These are phyloP conservation scores for Ophiostoma montium DNA, from an alignment of 2,329 filamentous ascomycete species.

Conservation along the genomic window DNA sequence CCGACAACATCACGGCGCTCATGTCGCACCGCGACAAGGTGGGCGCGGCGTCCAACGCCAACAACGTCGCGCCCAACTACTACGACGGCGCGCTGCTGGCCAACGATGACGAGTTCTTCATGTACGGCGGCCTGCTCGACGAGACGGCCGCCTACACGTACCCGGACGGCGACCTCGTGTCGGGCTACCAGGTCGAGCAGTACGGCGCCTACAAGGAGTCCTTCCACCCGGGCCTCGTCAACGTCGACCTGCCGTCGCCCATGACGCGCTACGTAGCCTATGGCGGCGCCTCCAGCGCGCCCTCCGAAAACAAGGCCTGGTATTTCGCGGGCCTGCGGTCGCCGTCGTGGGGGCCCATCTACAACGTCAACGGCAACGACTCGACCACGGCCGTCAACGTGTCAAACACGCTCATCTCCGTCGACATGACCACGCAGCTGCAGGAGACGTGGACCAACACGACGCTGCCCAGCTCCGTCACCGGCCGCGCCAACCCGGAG, in stretches of 20 bases:
- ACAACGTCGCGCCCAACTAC: conserved; percentile 41
- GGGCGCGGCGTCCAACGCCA: conserved; percentile 27
- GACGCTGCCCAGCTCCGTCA: conserved; percentile 34
- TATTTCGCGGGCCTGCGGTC: conserved; percentile 54
- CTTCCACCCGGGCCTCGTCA: conserved; percentile 30
- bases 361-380: conserved; percentile 19
- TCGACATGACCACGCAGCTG: conserved; percentile 42
- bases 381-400: conserved; percentile 27
- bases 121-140: conserved; percentile 45
- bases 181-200: conserved; percentile 38
- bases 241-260: conserved; percentile 25
- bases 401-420: conserved; percentile 43
- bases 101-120: conserved; percentile 48
- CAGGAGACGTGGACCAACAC: conserved; percentile 41
- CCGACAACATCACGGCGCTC: conserved; percentile 37
- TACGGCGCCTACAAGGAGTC: conserved; percentile 31
- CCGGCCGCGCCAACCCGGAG: conserved; percentile 47
- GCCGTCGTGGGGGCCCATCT: conserved; percentile 34
- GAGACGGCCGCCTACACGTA: conserved; percentile 21
- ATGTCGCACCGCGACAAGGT: conserved; percentile 35
- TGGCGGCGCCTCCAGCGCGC: conserved; percentile 48
- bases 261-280: conserved; percentile 50
- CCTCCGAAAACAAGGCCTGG: conserved; percentile 57
- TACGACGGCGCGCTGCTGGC: conserved; percentile 49
- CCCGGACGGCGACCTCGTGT: conserved; percentile 29